These are phyloP conservation scores for Pistacia integerrima DNA, from an alignment of 345 rosid genomes.

Conservation along the genomic window DNA sequence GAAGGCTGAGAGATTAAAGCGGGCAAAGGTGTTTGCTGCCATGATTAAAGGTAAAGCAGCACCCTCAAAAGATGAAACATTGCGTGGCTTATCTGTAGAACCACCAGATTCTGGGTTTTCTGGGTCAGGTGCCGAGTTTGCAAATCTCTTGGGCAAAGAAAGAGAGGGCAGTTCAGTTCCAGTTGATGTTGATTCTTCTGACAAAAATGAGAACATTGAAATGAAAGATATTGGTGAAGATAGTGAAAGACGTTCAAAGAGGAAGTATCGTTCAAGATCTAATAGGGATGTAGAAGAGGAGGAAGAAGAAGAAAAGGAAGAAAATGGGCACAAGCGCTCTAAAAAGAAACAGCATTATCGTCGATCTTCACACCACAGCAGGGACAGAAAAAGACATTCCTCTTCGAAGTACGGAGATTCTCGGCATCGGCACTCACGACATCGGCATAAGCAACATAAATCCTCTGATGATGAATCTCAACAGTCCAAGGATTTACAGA, in stretches of 20 bases:
- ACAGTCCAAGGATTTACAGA: constrained; percentile 27
- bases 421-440: constrained; percentile 11
- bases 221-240: constrained; percentile 42
- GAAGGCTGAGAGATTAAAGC: constrained; percentile 91
- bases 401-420: constrained; percentile 50
- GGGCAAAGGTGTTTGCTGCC: constrained; percentile 93
- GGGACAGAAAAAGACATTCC: constrained; percentile 51
- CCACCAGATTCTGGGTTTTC: constrained; percentile 51
- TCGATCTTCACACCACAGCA: constrained; percentile 40
- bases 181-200: constrained; percentile 28
- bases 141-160: constrained; percentile 35
- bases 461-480: constrained; percentile 41
- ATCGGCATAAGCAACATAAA: constrained; percentile 34
- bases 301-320: constrained; percentile 45
- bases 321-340: constrained; percentile 41
- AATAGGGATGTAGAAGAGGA: constrained; percentile 40
- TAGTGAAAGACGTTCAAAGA: constrained; percentile 62
- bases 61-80: constrained; percentile 47
- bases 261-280: constrained; percentile 71
- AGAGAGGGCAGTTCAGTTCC: constrained; percentile 55
- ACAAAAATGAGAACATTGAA: constrained; percentile 38
- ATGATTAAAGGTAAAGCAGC: constrained; percentile 64
- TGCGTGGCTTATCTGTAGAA: constrained; percentile 55
- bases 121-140: constrained; percentile 40
- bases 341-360: constrained; percentile 50